A percentile compares a stretch with the other conserved stretches of the same genome.
phyloP scores from a whole-genome alignment of 345 rosid genomes.

The Populus ilicifolia region DNA sequence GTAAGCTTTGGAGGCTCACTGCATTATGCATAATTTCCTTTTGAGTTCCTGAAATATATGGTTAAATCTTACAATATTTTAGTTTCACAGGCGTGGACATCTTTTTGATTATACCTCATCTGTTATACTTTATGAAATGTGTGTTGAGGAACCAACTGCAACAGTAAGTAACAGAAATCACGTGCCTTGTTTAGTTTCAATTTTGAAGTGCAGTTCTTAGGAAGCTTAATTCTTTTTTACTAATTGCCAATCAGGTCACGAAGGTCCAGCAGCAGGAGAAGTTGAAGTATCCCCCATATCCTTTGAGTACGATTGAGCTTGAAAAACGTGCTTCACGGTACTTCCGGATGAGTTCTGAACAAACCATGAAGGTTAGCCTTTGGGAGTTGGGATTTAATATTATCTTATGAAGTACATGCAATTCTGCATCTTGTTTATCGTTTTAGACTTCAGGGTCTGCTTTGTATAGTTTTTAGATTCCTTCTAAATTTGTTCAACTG shows the following conservation, averaged over 20 bases:
- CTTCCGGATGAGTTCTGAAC: constrained; percentile 93
- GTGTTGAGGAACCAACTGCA: constrained; percentile 80
- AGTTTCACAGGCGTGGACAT: constrained; percentile 80
- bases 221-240: constrained; percentile 5
- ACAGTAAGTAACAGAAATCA: constrained; percentile 52
- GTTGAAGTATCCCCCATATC: constrained; percentile 82
- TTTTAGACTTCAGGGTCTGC: not conserved
- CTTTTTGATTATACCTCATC: constrained; percentile 82
- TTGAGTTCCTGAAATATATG: constrained; percentile 8
- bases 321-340: constrained; percentile 94
- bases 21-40: constrained; percentile 2
- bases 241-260: constrained; percentile 57
- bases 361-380: constrained; percentile 77
- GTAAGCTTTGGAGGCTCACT: constrained; percentile 40
- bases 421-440: not conserved
- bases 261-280: constrained; percentile 75
- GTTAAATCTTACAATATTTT: constrained; percentile 11
- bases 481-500: not conserved
- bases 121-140: constrained; percentile 84
- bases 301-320: constrained; percentile 93
- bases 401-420: not conserved
- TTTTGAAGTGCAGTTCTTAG: constrained; percentile 12
- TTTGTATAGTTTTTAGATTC: not conserved
- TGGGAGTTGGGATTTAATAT: not conserved
- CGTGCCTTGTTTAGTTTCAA: constrained; percentile 5